phyloP scores from a whole-genome alignment of 805 yeast species.

The Myxozyma mucilagina region DNA sequence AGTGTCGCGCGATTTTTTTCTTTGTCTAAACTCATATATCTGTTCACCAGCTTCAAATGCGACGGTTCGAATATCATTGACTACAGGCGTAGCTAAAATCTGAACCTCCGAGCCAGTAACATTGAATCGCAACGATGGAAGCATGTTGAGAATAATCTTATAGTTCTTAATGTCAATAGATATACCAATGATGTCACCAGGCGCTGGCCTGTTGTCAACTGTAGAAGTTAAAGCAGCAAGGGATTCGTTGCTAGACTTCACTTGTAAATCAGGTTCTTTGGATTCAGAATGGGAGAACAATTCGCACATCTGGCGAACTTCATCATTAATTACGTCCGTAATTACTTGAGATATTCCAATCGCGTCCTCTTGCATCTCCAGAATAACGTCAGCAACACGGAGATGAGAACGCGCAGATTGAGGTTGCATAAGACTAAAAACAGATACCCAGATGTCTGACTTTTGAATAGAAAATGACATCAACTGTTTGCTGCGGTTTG shows the following conservation, averaged over 20 bases:
- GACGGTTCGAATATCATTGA: constrained; percentile 8
- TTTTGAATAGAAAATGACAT: constrained; percentile 9
- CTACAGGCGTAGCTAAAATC: constrained; percentile 9
- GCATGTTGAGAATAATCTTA: constrained; percentile 7
- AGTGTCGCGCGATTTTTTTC: constrained; percentile 22
- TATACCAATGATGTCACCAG: constrained; percentile 13
- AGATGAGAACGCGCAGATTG: constrained; percentile 10
- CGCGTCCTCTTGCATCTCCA: constrained; percentile 18
- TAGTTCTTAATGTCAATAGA: constrained; percentile 17
- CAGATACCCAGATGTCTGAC: constrained; percentile 16
- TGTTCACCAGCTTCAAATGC: constrained; percentile 30
- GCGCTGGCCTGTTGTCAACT: not conserved
- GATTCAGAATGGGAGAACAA: constrained; percentile 6
- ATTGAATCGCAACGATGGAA: constrained; percentile 26
- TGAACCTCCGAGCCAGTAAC: constrained; percentile 22
- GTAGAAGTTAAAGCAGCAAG: not conserved
- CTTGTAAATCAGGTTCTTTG: not conserved
- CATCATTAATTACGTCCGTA: constrained; percentile 7
- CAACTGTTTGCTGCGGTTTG: constrained; percentile 10
- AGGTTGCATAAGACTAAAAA: constrained; percentile 1
- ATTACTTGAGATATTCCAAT: constrained; percentile 17
- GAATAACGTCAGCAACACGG: constrained; percentile 13
- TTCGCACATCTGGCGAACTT: constrained; percentile 13
- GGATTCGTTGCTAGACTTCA: not conserved
- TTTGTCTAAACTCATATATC: constrained; percentile 24